phyloP scores from a whole-genome alignment of 2,329 filamentous ascomycete species.

The Aureobasidium sp. region DNA sequence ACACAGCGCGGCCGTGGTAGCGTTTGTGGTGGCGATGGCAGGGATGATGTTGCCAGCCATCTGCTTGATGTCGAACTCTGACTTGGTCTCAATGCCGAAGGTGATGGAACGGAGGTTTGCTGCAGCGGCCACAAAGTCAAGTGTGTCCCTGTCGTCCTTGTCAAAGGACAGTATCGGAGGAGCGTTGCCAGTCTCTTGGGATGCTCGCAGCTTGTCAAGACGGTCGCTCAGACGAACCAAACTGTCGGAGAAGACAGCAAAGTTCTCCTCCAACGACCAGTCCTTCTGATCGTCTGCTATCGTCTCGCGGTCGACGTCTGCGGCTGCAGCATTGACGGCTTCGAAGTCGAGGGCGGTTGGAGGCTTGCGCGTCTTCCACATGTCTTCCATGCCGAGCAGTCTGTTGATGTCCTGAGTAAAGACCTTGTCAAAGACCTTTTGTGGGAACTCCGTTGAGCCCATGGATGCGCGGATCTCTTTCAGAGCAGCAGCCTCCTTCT shows the following conservation, averaged over 20 bases:
- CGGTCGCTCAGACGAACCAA: slow-evolving; percentile 68
- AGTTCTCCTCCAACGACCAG: slow-evolving; percentile 79
- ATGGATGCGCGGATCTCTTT: slow-evolving; percentile 75
- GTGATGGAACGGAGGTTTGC: slow-evolving; percentile 81
- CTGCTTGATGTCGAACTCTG: slow-evolving; percentile 93
- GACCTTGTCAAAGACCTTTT: slow-evolving; percentile 85
- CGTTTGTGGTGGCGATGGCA: slow-evolving; percentile 95
- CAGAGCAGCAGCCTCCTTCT: slow-evolving; percentile 72
- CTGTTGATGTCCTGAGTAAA: slow-evolving; percentile 79
- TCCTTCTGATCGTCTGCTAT: slow-evolving; percentile 57
- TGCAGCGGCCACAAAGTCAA: slow-evolving; percentile 87
- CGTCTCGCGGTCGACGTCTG: slow-evolving; percentile 20
- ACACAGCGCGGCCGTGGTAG: slow-evolving; percentile 86
- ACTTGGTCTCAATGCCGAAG: slow-evolving; percentile 83
- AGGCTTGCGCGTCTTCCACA: slow-evolving; percentile 80
- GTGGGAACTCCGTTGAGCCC: slow-evolving; percentile 67
- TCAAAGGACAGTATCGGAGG: slow-evolving; percentile 73
- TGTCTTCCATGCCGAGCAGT: slow-evolving; percentile 78
- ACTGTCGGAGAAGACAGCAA: slow-evolving; percentile 80
- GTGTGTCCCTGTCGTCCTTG: slow-evolving; percentile 90
- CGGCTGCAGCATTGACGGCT: slow-evolving; percentile 35
- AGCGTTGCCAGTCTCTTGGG: slow-evolving; percentile 39
- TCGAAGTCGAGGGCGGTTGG: slow-evolving; percentile 68
- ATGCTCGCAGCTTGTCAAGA: slow-evolving; percentile 55
- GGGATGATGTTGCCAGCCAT: slow-evolving; percentile 99